A percentile compares a stretch with the other conserved stretches of the same genome.
These are phyloP conservation scores for Monosporascus sp. DNA, from an alignment of 2,329 filamentous ascomycete species.

Conservation along the genomic window DNA sequence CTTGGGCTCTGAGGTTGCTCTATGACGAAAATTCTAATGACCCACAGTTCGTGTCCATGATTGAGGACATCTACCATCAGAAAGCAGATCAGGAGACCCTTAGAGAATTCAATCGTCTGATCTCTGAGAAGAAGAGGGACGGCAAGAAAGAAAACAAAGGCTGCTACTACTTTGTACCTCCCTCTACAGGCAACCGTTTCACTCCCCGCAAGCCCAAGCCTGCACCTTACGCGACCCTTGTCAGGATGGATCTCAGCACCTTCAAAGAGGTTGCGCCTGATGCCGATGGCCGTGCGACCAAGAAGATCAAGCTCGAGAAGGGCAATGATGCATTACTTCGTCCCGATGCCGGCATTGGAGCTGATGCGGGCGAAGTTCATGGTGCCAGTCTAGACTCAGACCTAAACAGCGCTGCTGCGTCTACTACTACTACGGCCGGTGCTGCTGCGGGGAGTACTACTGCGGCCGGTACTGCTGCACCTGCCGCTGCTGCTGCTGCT, in stretches of 20 bases:
- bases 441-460: neutral
- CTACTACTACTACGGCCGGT: neutral
- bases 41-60: slow-evolving; percentile 47
- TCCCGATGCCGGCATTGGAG: neutral
- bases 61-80: slow-evolving; percentile 54
- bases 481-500: neutral
- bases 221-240: slow-evolving; percentile 45
- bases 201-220: slow-evolving; percentile 40
- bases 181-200: slow-evolving; percentile 36
- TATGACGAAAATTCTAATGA: slow-evolving; percentile 54
- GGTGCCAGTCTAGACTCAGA: neutral
- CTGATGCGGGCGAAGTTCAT: neutral
- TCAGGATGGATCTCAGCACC: slow-evolving; percentile 34
- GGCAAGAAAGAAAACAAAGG: slow-evolving; percentile 48
- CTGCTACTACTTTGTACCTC: slow-evolving; percentile 49
- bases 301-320: slow-evolving; percentile 23
- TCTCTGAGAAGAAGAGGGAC: slow-evolving; percentile 51
- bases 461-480: neutral
- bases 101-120: slow-evolving; percentile 44
- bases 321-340: neutral
- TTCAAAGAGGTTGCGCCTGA: slow-evolving; percentile 10
- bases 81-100: slow-evolving; percentile 49
- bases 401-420: neutral
- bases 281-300: slow-evolving; percentile 21
- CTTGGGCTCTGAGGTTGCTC: slow-evolving; percentile 54